Base-by-base conservation (phyloP, 2,329 filamentous ascomycete species). In the Fusarium robinianum region DNA sequence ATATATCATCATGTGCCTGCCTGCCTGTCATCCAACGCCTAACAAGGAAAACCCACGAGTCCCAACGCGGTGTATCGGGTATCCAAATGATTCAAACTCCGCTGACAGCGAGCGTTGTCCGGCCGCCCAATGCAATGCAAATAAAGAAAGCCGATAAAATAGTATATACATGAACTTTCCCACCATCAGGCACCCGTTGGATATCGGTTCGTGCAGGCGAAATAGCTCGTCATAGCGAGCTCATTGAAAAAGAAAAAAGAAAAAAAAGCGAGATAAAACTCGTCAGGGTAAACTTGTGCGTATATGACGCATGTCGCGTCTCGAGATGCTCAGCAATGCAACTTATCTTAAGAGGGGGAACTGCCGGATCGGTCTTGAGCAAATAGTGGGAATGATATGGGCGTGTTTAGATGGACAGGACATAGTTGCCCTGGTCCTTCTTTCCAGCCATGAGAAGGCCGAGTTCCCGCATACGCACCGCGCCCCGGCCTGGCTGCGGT, bases 391-490 rank as follows among this genome's bases (percentile, higher is more conserved):
- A 26, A 26, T 12, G 16, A 14, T n/a, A 8, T 11, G 7, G 4
- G 11, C n/a, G 26, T 45, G 47, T 52, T 72, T 72, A 90, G 61
- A 89, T 74, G 49, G 87, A 90, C 61, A 91, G 76, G 64, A 91
- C 86, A 67, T 89, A 88, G 62, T 88, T 87, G 66, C 84, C 83
- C 60, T 79, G 81, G 61, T 84, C 87, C 41, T 76, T 74, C 70
- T 88, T 90, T 63, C 89, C 89, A 46, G 89, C 90, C 78, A 94
- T 88, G 64, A 92, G 82, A 42, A 97, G 78, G 40, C 92, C 94
- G 46, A 99, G 80, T 69, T 73, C 72, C 55, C 67, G 69, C 94
- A 99, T 99, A 55, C 91, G 83, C 73, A 96, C 88, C 23, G 89
- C 90, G 42, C 94, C 94, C 65, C 89, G 87, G 41, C 94, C 94